Evolutionary conservation across 306 rosid genomes (phyloP).

Genomic region (Clitoria ternatea): DNA sequence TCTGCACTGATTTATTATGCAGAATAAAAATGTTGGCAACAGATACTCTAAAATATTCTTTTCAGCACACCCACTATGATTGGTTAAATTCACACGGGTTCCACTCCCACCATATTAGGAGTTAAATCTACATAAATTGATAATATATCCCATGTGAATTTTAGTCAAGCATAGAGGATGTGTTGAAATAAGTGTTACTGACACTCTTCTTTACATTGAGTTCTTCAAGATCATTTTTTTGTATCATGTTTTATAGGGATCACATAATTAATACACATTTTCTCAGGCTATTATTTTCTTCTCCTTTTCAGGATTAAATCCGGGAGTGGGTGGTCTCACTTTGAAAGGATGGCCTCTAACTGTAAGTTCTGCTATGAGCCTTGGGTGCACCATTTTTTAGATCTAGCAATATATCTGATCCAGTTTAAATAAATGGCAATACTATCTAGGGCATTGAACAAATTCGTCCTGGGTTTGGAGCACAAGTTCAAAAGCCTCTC

Average conservation of each 20-base stretch:
- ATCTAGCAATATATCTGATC: constrained; percentile 13
- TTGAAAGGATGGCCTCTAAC: constrained; percentile 96
- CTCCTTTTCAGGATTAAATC: constrained; percentile 56
- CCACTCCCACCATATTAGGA: too few relatives aligned
- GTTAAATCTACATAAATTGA: too few relatives aligned
- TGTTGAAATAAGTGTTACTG: too few relatives aligned
- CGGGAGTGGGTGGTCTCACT: constrained; percentile 75
- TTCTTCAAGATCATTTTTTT: background rate
- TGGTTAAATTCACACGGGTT: too few relatives aligned
- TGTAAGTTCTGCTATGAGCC: constrained; percentile 47
- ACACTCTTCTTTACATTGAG: background rate
- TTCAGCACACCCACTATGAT: too few relatives aligned
- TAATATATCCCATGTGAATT: too few relatives aligned
- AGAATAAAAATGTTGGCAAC: too few relatives aligned
- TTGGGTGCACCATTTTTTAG: constrained; percentile 2
- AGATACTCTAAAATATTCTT: too few relatives aligned
- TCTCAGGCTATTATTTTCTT: constrained; percentile 4
- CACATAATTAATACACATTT: background rate
- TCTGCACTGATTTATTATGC: constrained; percentile 4
- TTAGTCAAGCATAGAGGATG: too few relatives aligned
- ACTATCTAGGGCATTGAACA: constrained; percentile 78
- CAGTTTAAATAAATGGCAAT: constrained; percentile 27
- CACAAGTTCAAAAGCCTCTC: constrained; percentile 86
- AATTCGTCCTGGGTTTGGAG: constrained; percentile 76
- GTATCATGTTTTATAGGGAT: background rate